Evolutionary conservation across 2,329 filamentous ascomycete species (phyloP).

Genomic region (Cladosporium oxysporum): DNA sequence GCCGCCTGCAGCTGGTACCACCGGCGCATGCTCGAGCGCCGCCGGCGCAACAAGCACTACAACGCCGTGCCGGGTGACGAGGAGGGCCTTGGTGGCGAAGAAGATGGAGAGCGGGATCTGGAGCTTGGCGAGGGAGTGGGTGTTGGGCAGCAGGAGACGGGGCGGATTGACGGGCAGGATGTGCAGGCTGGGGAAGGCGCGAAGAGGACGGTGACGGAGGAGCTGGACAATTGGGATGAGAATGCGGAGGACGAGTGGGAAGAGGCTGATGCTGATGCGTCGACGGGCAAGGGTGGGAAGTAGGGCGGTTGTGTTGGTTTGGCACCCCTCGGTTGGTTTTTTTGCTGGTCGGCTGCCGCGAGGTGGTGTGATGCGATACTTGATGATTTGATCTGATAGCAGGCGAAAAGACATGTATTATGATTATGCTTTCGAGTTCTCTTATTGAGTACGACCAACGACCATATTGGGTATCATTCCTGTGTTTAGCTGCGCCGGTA

Average conservation of each 20-base stretch:
- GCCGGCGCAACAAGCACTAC: slow-evolving; percentile 72
- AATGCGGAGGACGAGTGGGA: slow-evolving; percentile 69
- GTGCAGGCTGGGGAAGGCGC: slow-evolving; percentile 53
- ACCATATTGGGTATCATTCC: slow-evolving; percentile 16
- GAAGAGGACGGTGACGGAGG: slow-evolving; percentile 73
- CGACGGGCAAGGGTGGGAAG: slow-evolving; percentile 15
- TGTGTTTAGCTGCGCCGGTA: neutral
- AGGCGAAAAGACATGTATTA: slow-evolving; percentile 16
- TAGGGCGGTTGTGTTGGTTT: neutral
- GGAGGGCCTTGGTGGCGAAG: slow-evolving; percentile 25
- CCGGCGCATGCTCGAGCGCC: slow-evolving; percentile 89
- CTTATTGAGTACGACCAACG: slow-evolving; percentile 8
- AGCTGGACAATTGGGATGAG: slow-evolving; percentile 93
- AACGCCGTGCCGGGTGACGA: slow-evolving; percentile 64
- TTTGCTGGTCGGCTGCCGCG: neutral
- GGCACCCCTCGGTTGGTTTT: neutral
- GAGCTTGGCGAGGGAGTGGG: slow-evolving; percentile 68
- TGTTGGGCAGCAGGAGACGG: slow-evolving; percentile 36
- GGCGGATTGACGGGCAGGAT: slow-evolving; percentile 28
- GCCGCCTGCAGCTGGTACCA: slow-evolving; percentile 88
- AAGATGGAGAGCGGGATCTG: slow-evolving; percentile 58
- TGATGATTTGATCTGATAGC: slow-evolving; percentile 12
- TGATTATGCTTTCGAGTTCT: neutral
- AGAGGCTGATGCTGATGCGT: slow-evolving; percentile 50
- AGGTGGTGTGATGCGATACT: slow-evolving; percentile 10